Base-by-base conservation (phyloP, 108 stramenopile genomes). In the Nannochloropsis gaditana region DNA sequence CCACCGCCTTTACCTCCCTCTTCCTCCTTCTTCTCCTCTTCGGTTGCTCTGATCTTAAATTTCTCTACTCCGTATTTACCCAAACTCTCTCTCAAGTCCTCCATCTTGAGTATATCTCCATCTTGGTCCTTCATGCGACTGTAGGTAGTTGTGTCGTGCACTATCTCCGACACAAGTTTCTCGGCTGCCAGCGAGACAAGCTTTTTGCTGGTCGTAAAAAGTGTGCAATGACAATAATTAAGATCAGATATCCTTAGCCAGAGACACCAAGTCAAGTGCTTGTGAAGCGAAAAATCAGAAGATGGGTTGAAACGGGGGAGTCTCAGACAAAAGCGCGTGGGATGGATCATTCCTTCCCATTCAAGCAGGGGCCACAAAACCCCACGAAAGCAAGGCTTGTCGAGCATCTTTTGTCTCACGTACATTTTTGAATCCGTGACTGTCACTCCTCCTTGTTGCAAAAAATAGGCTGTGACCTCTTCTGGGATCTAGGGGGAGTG, bases 41-140 rank as follows among this genome's bases (percentile, higher is more conserved):
- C 59, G 0, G 59, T n/a, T 6, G 19, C 59, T 73, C 59, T n/a
- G 15, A 73, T n/a, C n/a, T 73, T 73, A 2, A 73, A n/a, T 73
- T 73, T 73, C 59, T 73, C 19, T 15, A 73, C n/a, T 15, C 59
- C 59, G 59, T 73, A 73, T 73, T 73, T 73, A 15, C 59, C 59
- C 6, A 73, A 73, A 73, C 59, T 73, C n/a, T 73, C 59, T n/a
- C 15, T 73, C 8, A 73, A 73, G n/a, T 73, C 59, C 59, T 73
- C 59, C 59, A 73, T 73, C n/a, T 73, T 73, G 59, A 73, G 59
- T 73, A n/a, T 73, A 15, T 73, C 59, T 73, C 59, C 59, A n/a
- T 73, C 59, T 6, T 73, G 59, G 4, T 73, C 59, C 59, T 73
- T 73, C 59, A 73, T 73, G 19, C 59, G 59, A 0, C 59, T 73